A percentile compares a stretch with the other conserved stretches of the same genome.
These are phyloP conservation scores for Hypoxylon rickii DNA, from an alignment of 495 filamentous ascomycete genomes.

Conservation along the genomic window DNA sequence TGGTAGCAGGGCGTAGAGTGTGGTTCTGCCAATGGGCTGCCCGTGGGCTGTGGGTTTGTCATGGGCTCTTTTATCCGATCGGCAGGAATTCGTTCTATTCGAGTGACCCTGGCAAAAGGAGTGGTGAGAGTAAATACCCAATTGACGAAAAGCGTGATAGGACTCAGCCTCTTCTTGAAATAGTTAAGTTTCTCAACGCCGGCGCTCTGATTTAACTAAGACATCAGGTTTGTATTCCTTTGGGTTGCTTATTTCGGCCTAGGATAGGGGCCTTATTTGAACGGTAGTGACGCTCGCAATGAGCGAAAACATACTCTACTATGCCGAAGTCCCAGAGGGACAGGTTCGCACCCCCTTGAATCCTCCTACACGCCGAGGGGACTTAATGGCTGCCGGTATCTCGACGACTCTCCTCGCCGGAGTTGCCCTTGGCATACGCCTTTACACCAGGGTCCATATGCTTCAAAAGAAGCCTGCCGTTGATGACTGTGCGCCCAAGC, in stretches of 20 bases:
- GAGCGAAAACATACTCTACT: constrained; percentile 17
- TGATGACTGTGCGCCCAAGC: constrained; percentile 18
- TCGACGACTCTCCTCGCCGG: constrained; percentile 21
- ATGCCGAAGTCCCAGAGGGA: constrained; percentile 17
- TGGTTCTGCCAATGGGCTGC: no score
- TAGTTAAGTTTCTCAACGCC: no score
- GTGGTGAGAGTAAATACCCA: neutral
- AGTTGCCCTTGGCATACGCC: constrained; percentile 11
- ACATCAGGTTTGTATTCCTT: neutral
- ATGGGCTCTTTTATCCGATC: neutral
- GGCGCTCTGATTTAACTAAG: neutral
- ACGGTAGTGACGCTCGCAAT: constrained; percentile 6
- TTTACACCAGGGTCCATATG: constrained; percentile 14
- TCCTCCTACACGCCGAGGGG: constrained; percentile 9
- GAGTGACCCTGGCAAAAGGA: neutral
- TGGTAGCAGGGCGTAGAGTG: no score
- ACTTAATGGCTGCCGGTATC: constrained; percentile 20
- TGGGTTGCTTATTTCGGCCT: neutral
- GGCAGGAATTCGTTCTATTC: neutral
- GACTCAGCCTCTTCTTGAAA: no score
- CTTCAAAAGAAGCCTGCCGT: constrained; percentile 7
- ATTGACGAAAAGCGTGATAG: no score
- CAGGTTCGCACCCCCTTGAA: constrained; percentile 19
- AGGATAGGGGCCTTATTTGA: constrained; percentile 4
- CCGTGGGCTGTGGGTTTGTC: neutral